Conservation (phyloP, 2,329 filamentous ascomycete genomes). For the Penicillium sp. region DNA sequence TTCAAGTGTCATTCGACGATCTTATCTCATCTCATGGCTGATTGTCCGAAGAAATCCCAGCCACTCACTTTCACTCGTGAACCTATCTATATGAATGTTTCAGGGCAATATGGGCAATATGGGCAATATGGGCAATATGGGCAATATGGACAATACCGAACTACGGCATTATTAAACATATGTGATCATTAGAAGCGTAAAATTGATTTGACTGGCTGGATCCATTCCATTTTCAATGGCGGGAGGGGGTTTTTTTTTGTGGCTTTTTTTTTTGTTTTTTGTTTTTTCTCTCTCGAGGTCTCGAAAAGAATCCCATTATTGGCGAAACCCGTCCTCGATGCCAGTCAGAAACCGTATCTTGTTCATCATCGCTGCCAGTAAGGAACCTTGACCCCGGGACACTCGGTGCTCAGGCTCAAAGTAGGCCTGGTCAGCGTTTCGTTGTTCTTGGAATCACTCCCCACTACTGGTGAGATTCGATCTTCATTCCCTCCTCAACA, state of each 20-base stretch:
- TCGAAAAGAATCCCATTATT: not conserved
- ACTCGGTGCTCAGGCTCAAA: not conserved
- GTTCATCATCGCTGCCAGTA: not conserved
- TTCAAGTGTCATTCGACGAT: no score
- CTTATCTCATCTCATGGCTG: no score
- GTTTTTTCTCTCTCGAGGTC: not conserved
- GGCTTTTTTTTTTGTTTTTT: not conserved
- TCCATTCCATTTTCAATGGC: not conserved
- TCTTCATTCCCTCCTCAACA: constrained; percentile 27
- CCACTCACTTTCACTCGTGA: not conserved
- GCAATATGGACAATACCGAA: not conserved
- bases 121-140: not conserved
- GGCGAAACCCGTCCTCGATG: not conserved
- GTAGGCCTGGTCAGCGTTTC: not conserved
- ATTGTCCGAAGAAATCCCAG: not conserved
- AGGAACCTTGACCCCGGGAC: not conserved
- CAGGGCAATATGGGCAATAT: no score
- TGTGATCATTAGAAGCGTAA: constrained; percentile 4
- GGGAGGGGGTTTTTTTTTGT: not conserved
- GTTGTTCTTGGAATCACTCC: not conserved
- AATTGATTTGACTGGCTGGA: constrained; percentile 1
- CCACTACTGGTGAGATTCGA: constrained; percentile 25
- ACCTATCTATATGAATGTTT: not conserved
- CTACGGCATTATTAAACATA: not conserved
- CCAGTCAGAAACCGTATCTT: not conserved